Base-by-base conservation (phyloP, 2,329 filamentous ascomycete species). In the Epicoccum sorghinum region DNA sequence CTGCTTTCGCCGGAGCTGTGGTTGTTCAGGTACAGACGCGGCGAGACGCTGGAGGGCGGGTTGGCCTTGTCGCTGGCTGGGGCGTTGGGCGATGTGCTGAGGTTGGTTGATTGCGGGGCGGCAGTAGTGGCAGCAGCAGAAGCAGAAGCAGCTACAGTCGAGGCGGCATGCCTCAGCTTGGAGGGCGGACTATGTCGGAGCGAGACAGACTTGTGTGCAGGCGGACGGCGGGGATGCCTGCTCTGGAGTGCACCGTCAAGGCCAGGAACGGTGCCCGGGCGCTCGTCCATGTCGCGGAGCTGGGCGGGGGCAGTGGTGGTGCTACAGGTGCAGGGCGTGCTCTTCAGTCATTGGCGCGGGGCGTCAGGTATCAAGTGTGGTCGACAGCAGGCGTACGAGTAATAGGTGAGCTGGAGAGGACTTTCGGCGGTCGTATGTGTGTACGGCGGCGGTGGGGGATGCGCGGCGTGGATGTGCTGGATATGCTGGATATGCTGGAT, bases 1-100 rank as follows among this genome's bases (percentile, higher is more conserved):
- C 79, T 81, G 66, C 79, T 81, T 65, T 81, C 79, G 13, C 78
- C 78, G 1, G 79, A 81, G 55, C 77, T 80, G 49, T 73, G 61
- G 59, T 76, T 76, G 67, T 73, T 58, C 57, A 64, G 59, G 30
- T 57, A 38, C 22, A 67, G 51, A 30, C 61, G 63, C 7, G 76
- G 72, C 22, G 73, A 75, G 30, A 73, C 57, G 49, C 72, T 78
- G 18, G 76, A 79, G 0, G 76, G 75, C 7, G 77, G 76, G 47
- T 75, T 75, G 36, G 69, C 71, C 48, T 63, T 64, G 62, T 73
- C 67, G 57, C 69, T 74, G 9, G 69, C 63, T n/a, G 64, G 60
- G 12, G 33, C 57, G 24, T 57, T 66, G 32, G 61, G 66, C 10
- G 70, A 70, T 32, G 52, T 51, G 55, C 61, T 65, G 32, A 57